Evolutionary conservation across 2,329 filamentous ascomycete genomes (phyloP).

Genomic region (Monilinia polystroma): DNA sequence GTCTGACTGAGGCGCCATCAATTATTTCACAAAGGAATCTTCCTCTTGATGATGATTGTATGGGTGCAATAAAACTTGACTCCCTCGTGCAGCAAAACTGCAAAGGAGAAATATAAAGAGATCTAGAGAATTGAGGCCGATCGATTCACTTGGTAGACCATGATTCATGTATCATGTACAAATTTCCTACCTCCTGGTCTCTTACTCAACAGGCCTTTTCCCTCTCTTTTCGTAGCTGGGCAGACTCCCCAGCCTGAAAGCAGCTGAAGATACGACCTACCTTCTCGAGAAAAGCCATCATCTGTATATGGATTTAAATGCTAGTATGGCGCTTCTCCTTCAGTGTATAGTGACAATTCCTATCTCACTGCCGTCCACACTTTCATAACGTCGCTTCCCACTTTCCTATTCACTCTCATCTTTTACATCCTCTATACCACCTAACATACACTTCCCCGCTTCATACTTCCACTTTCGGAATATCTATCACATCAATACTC

Average conservation of each 20-base stretch:
- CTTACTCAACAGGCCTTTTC: too few relatives aligned
- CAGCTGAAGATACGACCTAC: neutral
- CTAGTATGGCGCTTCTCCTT: neutral
- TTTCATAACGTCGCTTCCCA: neutral
- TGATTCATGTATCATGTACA: neutral
- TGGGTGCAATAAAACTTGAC: neutral
- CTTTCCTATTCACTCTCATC: neutral
- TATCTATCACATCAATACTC: neutral
- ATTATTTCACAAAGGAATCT: neutral
- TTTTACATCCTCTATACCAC: neutral
- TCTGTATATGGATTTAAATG: neutral
- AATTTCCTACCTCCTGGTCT: neutral
- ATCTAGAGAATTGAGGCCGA: neutral
- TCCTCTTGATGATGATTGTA: constrained; percentile 1
- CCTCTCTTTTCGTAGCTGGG: too few relatives aligned
- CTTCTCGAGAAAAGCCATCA: neutral
- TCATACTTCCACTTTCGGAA: neutral
- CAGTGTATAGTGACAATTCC: neutral
- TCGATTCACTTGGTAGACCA: neutral
- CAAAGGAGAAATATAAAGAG: neutral
- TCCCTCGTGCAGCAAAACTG: neutral
- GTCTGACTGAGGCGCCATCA: neutral
- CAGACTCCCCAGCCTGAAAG: neutral
- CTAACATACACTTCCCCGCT: neutral
- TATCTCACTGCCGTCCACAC: neutral